phyloP scores from a whole-genome alignment of 1,284 basidiomycete genomes.

The Heliocybe sulcata region DNA sequence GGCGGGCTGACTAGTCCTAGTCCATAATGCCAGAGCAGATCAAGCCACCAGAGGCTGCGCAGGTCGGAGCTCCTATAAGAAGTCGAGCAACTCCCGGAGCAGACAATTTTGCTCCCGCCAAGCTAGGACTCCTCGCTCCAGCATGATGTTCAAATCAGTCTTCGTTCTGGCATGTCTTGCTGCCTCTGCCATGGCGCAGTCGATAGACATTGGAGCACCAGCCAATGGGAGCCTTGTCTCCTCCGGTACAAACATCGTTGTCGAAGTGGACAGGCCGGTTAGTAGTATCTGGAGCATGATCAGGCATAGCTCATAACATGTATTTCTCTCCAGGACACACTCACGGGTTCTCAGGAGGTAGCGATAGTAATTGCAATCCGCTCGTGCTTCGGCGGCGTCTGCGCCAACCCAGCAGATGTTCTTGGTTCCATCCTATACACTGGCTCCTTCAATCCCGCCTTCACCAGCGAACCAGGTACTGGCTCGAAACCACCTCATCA shows the following conservation, averaged over 20 bases:
- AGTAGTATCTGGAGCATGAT: neutral
- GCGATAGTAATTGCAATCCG: neutral
- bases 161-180: neutral
- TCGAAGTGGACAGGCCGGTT: neutral
- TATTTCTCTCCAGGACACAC: neutral
- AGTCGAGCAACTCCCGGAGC: too few relatives aligned
- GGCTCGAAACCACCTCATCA: neutral
- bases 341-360: neutral
- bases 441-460: neutral
- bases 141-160: neutral
- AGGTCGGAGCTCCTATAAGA: too few relatives aligned
- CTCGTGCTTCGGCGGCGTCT: neutral
- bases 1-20: too few relatives aligned
- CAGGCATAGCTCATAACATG: neutral
- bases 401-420: neutral
- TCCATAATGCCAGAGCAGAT: too few relatives aligned
- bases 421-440: neutral
- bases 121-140: too few relatives aligned
- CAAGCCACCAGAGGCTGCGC: too few relatives aligned
- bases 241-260: neutral
- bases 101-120: too few relatives aligned
- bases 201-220: neutral
- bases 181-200: neutral
- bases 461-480: neutral
- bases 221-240: neutral